Evolutionary conservation across 2,329 filamentous ascomycete genomes (phyloP), one percentile per base, ranked within the genome.

Genomic region (Mollisia scopiformis): DNA sequence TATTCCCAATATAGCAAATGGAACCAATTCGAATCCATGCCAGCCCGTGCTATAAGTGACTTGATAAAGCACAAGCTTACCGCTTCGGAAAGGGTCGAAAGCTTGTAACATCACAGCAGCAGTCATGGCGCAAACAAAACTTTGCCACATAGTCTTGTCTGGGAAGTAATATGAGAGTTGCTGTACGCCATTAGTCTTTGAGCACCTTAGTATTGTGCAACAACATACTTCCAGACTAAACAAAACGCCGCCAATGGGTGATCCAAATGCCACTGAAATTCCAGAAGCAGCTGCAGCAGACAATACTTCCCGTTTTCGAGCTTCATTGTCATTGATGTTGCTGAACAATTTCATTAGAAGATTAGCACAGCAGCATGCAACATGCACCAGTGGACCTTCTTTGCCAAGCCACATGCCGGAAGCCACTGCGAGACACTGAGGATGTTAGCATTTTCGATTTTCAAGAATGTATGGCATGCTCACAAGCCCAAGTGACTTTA

Each of bases 131-230:
- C 95, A 98, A 41, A 99, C 95, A 72, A 99, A 99, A 71, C 93
- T 97, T 75, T 97, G 95, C 95, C 95, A 99, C 95, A 99, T 98
- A 10, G 95, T 98, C 77, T 98, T 98, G 77, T 98, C 94, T 0
- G 95, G 94, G 69, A 98, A 98, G 76, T 97, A 98, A 75, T 97
- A 98, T 0, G 93, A 96, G 2, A 98, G 81, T 83, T 96, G 92
- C 85, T 91, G n/a, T 5, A 16, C 33, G n/a, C 14, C 11, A 31
- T 68, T 37, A 68, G 61, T 27, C 51, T n/a, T 21, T 49, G 23
- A 43, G 58, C 49, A 58, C 43, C 1, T 41, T 25, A 59, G 27
- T 33, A 43, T 23, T 31, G 19, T 23, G 11, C 0, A 25, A 19
- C 25, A 46, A 58, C 74, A 67, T 77, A 89, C 87, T 79, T 97